Base-by-base conservation (phyloP, 192 early-diverging fungal genomes). In the Backusella sp. region DNA sequence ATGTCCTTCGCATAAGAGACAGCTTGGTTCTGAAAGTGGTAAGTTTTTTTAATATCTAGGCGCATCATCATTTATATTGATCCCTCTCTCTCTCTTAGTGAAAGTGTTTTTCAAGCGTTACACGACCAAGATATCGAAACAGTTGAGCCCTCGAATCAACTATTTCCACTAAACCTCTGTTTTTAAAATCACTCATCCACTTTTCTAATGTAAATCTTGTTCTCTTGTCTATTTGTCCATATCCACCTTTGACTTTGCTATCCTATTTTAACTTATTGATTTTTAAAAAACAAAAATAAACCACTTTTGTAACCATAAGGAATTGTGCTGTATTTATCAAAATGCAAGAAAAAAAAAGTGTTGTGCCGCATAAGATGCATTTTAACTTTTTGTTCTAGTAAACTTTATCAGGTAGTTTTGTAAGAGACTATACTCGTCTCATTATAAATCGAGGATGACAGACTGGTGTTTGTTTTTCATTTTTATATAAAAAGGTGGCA, bases 101-200 rank as follows among this genome's bases (percentile, higher is more conserved):
- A 62, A 65, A 67, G 56, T 37, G 5, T 67, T 74, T 34, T 32
- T 74, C 30, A 74, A 74, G 14, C 73, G 66, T 15, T 74, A 65
- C 30, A 65, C 62, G 19, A 68, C 14, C 15, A 74, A 67, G 14
- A 17, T 74, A 17, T 62, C 59, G 1, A 62, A 67, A 19, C 65
- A 44, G 4, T 62, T 49, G 12, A 62, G 23, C 26, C 36, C 56
- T 41, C 53, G 53, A 17, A 28, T 62, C 11, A 26, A 14, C 26
- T 11, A 62, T 62, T 28, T 62, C n/a, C 56, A 62, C 12, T 62
- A 28, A 26, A 2, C 3, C 12, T 11, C 26, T 28, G 28, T 30
- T 52, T 52, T 72, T 46, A 42, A 35, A 19, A 26, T 3, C 17
- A 21, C 21, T 5, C 36, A 41, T 36, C 30, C 39, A 14, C 2